Conservation (phyloP, 176 grass and related monocot species). For the Triticum dicoccoides region DNA sequence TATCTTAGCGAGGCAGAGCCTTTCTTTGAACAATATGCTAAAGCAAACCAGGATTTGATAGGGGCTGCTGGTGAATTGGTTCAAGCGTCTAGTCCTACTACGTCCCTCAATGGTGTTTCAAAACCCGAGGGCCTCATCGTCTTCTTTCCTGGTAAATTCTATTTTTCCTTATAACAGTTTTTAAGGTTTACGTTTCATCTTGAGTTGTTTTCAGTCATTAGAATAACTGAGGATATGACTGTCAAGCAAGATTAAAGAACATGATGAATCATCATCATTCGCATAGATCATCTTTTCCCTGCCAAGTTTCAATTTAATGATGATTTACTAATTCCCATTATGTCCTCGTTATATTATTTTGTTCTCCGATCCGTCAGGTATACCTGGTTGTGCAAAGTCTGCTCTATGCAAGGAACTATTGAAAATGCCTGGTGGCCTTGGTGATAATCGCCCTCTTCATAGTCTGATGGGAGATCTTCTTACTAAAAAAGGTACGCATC, state of each 20-base stretch:
- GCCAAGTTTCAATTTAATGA: background rate
- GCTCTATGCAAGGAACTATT: slow-evolving; percentile 90
- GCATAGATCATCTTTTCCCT: background rate
- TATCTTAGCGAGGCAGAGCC: slow-evolving; percentile 93
- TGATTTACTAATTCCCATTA: background rate
- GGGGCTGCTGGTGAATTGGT: background rate
- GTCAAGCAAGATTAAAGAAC: background rate
- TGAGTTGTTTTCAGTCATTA: background rate
- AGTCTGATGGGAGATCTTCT: slow-evolving; percentile 84
- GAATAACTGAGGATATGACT: background rate
- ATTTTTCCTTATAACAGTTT: background rate
- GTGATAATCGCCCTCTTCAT: slow-evolving; percentile 84
- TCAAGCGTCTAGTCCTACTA: background rate
- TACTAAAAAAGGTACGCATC: slow-evolving; percentile 50
- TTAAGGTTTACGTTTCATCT: background rate
- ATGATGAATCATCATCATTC: background rate
- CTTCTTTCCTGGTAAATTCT: background rate
- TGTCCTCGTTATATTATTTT: slow-evolving; percentile 7
- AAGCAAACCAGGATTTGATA: background rate
- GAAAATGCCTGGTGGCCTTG: slow-evolving; percentile 59
- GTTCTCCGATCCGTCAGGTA: slow-evolving; percentile 46
- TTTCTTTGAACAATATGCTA: slow-evolving; percentile 90
- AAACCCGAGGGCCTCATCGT: background rate
- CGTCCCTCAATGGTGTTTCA: background rate
- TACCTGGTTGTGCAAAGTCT: slow-evolving; percentile 98